Percentiles rank a stretch among this genome's conserved stretches.
These are phyloP conservation scores for Colletotrichum incanum DNA, from an alignment of 2,329 filamentous ascomycete species.

Conservation along the genomic window DNA sequence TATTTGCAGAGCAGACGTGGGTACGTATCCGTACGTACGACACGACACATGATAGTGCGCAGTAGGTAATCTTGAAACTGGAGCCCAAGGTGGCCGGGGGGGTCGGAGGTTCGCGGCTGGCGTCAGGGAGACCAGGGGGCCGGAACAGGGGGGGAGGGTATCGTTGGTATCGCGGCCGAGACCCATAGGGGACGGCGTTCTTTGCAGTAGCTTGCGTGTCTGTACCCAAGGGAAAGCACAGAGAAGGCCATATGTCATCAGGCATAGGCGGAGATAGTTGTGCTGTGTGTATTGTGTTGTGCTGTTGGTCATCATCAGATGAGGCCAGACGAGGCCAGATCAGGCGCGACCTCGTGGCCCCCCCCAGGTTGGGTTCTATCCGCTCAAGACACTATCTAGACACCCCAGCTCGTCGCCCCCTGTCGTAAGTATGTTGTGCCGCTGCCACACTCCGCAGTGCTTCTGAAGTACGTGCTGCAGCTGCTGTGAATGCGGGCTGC, in stretches of 20 bases:
- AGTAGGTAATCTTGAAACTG: constrained; percentile 30
- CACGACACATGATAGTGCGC: constrained; percentile 21
- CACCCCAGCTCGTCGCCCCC: constrained; percentile 15
- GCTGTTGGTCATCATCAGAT: not conserved
- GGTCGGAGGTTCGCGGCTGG: constrained; percentile 3
- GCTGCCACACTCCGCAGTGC: constrained; percentile 24
- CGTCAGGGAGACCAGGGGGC: constrained; percentile 16
- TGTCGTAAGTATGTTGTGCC: constrained; percentile 27
- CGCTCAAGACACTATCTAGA: constrained; percentile 15
- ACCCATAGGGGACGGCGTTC: not conserved
- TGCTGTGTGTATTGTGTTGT: not conserved
- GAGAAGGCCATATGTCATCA: constrained; percentile 2
- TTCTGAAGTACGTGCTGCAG: constrained; percentile 7
- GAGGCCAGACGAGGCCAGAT: constrained; percentile 2
- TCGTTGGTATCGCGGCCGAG: constrained; percentile 6
- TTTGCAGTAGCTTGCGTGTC: constrained; percentile 4
- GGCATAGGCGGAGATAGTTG: constrained; percentile 1
- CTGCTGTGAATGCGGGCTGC: not conserved
- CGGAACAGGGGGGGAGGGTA: not conserved
- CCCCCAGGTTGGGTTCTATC: constrained; percentile 31
- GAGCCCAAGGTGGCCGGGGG: constrained; percentile 7
- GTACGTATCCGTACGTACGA: constrained; percentile 19
- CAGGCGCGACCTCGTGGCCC: constrained; percentile 27
- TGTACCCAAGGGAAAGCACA: constrained; percentile 10
- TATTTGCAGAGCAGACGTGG: constrained; percentile 10